Conservation (phyloP, 1,139 yeast species). For the Kodamaea derodonti region DNA sequence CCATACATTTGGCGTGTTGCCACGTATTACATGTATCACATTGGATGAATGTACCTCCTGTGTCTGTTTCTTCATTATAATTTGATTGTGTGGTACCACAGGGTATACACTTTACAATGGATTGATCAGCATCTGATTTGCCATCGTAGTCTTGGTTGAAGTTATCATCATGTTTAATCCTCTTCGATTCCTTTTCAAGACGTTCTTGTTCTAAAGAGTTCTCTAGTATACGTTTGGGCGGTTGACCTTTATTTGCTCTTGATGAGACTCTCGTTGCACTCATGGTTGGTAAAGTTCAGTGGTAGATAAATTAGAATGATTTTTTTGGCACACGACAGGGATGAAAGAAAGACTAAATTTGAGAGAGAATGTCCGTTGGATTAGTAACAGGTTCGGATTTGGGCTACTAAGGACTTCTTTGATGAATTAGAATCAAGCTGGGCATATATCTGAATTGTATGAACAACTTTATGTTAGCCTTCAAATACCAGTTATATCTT, state of each 20-base stretch:
- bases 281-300: no score
- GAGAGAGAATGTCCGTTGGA: no score
- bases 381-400: no score
- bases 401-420: no score
- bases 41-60: constrained; percentile 66
- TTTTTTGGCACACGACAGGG: no score
- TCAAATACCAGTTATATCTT: no score
- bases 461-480: no score
- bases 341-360: no score
- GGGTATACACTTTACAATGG: constrained; percentile 56
- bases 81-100: constrained; percentile 66
- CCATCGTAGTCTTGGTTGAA: constrained; percentile 7
- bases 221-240: constrained; percentile 28
- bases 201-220: constrained; percentile 13
- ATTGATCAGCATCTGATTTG: constrained; percentile 13
- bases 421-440: no score
- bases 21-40: constrained; percentile 78
- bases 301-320: no score
- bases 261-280: constrained; percentile 29
- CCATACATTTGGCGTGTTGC: constrained; percentile 81
- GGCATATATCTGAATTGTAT: no score
- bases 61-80: constrained; percentile 57
- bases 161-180: constrained; percentile 1
- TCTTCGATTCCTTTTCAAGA: not conserved
- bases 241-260: constrained; percentile 40